Evolutionary conservation across 345 rosid genomes (phyloP), one percentile per base, ranked within the genome.

Genomic region (Gossypium arboreum): DNA sequence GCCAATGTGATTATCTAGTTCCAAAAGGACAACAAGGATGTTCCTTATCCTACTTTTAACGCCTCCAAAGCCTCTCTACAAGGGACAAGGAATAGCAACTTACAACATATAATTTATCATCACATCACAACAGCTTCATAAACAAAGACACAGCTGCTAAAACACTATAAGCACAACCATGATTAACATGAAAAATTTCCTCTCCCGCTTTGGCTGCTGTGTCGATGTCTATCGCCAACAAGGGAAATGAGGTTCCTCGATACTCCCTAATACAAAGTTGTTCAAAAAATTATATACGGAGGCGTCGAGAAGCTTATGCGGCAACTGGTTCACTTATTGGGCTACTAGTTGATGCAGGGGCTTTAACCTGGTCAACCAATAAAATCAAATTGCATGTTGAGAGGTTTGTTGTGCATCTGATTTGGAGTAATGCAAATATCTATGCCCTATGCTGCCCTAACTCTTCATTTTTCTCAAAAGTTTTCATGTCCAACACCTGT

Each of bases 271-370:
- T 52, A 81, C 79, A 82, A 70, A 83, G 68, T 72, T 72, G 41
- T 87, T 83, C 83, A 79, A 85, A 82, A 80, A 0, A 77, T 74
- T 81, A 20, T 77, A 60, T 74, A 59, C 13, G 11, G 60, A 11
- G 59, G 48, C 12, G 62, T 72, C 56, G 76, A 75, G 52, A 76
- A 73, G 76, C 74, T 81, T 83, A 91, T 74, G 74, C 93, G 55
- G 91, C 88, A 67, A 89, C 89, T 25, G 87, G 89, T 84, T 88
- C 91, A 78, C 87, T 85, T 83, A 79, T 85, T 73, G 85, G 82
- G 77, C 79, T 83, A 47, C 80, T 83, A 50, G 25, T 27, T 17
- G 88, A 73, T 75, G 50, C 81, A 66, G 80, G 84, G 62, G 77
- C 84, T 43, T 79, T 67, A 69, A 91, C 93, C 96, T 91, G 88